Evolutionary conservation across 1,284 basidiomycete species (phyloP), one percentile per base, ranked within the genome.

Genomic region (Inonotus hispidus): DNA sequence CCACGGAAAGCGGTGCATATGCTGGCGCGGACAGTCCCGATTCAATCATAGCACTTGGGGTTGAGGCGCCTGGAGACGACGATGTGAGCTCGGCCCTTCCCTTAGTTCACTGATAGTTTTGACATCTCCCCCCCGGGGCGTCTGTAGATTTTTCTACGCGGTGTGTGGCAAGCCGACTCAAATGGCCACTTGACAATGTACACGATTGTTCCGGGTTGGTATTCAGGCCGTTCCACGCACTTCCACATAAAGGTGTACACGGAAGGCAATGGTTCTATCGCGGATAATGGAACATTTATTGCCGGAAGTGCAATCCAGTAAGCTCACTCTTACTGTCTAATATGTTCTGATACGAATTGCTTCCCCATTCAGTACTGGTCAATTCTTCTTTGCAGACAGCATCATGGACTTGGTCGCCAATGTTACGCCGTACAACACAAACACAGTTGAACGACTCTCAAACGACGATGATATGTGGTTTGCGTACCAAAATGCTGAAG

Each of bases 221-320:
- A 60, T 21, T 27, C 39, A 4, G 53, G 43, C 14, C 53, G 59
- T 14, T 43, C 59, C 1, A 35, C 39, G 19, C 59, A 60, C 23
- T 55, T 60, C 59, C 59, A 60, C 25, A 54, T 60, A 29, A 60
- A 60, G 21, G 53, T 60, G 2, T 60, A 60, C 37, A 60, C 52
- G 45, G 38, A 54, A 14, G 53, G 38, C 25, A 60, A 60, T 27
- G 59, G 59, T 41, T 55, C 59, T 10, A 46, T 60, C 19, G 59
- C 53, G 5, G 59, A 60, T 37, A 60, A 60, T 45, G 59, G 53
- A n/a, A 60, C 53, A 10, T 60, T 60, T 29, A 35, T 56, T 19
- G 59, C 59, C n/a, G 59, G 59, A 1, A 60, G 53, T 29, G 59
- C 59, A 1, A 21, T 60, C 2, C 59, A 60, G 59, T 60, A 21